phyloP scores from a whole-genome alignment of 495 filamentous ascomycete genomes.

The Lophium mytilinum region DNA sequence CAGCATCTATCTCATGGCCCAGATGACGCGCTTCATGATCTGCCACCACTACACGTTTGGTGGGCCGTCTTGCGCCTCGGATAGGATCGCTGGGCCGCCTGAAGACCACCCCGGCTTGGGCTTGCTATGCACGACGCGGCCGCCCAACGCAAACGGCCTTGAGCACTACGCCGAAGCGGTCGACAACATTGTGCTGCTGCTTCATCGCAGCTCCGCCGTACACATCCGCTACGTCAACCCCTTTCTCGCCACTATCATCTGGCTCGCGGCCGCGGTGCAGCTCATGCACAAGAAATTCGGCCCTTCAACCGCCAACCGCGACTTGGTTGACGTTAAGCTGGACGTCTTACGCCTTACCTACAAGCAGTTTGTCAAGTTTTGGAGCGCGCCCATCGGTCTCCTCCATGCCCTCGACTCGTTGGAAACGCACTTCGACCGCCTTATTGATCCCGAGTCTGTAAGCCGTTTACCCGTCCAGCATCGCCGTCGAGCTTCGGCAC shows the following conservation, averaged over 20 bases:
- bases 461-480: no score
- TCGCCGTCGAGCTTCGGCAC: no score
- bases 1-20: constrained; percentile 30
- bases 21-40: constrained; percentile 33
- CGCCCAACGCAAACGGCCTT: background rate
- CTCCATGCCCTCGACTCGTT: background rate
- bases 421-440: background rate
- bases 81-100: background rate
- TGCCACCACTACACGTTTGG: constrained; percentile 20
- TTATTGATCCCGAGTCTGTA: no score
- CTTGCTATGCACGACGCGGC: background rate
- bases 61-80: background rate
- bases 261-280: background rate
- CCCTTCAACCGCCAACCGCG: background rate
- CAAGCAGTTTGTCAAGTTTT: background rate
- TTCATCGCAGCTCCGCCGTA: background rate
- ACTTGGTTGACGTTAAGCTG: background rate
- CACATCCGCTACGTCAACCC: background rate
- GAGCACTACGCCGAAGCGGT: background rate
- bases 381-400: background rate
- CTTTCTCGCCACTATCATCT: background rate
- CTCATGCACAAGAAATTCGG: background rate
- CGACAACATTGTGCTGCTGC: background rate
- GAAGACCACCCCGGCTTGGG: background rate
- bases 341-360: background rate